Percentiles rank a stretch among this genome's conserved stretches.
Evolutionary conservation across 164 flowering plant genomes (phyloP).

Genomic region (Annona squamosa): DNA sequence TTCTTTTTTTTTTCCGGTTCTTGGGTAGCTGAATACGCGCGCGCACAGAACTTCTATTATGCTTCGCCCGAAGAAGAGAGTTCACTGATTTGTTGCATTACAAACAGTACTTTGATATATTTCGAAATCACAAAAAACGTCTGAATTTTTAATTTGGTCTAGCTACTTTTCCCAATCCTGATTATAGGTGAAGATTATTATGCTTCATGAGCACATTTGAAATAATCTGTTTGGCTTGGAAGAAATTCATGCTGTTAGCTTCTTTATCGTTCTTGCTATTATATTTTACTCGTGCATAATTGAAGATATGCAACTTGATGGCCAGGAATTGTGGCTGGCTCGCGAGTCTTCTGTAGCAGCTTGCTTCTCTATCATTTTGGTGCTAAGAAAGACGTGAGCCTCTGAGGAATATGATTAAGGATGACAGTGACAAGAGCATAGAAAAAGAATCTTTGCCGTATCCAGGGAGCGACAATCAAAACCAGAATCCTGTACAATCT

Average conservation of each 20-base stretch:
- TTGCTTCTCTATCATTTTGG: not conserved
- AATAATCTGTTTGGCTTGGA: not conserved
- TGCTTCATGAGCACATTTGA: too few relatives aligned
- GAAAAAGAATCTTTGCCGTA: slow-evolving; percentile 13
- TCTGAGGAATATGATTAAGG: slow-evolving; percentile 20
- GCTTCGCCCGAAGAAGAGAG: not conserved
- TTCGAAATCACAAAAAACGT: not conserved
- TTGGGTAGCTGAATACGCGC: not conserved
- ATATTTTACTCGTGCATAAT: not conserved
- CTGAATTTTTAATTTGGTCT: not conserved
- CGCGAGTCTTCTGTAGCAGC: not conserved
- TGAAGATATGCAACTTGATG: not conserved
- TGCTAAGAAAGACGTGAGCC: not conserved
- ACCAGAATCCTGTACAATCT: slow-evolving; percentile 10
- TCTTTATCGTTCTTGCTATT: not conserved
- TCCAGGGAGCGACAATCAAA: slow-evolving; percentile 11
- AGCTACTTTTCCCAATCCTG: not conserved
- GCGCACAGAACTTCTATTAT: not conserved
- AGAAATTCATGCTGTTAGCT: not conserved
- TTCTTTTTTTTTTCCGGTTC: not conserved
- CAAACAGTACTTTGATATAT: not conserved
- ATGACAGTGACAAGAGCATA: slow-evolving; percentile 15
- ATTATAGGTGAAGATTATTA: not conserved
- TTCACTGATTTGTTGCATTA: not conserved
- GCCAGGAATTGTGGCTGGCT: not conserved